phyloP scores from a whole-genome alignment of 257 asterid genomes.

The Plantago major region DNA sequence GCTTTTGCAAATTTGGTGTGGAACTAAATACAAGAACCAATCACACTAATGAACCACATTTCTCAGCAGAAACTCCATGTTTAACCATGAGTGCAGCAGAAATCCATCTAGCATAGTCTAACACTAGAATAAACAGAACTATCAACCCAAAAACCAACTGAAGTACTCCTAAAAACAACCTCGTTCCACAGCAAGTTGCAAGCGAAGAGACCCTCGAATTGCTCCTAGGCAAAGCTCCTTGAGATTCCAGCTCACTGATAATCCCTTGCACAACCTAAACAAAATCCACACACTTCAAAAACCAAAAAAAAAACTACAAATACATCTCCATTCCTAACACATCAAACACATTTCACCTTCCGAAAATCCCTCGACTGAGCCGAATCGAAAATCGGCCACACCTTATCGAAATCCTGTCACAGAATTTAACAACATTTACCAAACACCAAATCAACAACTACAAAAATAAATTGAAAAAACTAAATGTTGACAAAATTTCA shows the following conservation, averaged over 20 bases:
- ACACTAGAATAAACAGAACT: no score
- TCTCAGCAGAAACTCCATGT: no score
- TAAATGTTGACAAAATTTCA: no score
- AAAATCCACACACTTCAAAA: slow-evolving; percentile 5
- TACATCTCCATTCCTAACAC: neutral
- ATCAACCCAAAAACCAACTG: no score
- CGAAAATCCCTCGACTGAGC: slow-evolving; percentile 99
- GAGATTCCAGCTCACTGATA: slow-evolving; percentile 95
- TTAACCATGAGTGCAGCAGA: no score
- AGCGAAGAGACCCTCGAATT: slow-evolving; percentile 99
- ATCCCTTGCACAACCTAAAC: slow-evolving; percentile 93
- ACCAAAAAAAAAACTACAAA: slow-evolving; percentile 3
- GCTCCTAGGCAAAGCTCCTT: slow-evolving; percentile 99
- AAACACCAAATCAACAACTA: no score
- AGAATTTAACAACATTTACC: neutral
- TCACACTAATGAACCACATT: no score
- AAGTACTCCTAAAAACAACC: slow-evolving; percentile 36
- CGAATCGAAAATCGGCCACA: slow-evolving; percentile 99
- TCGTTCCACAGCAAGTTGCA: slow-evolving; percentile 98
- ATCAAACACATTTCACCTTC: slow-evolving; percentile 47
- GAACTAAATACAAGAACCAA: slow-evolving; percentile 45
- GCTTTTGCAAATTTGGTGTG: slow-evolving; percentile 70
- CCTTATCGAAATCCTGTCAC: slow-evolving; percentile 92
- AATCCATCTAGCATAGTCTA: no score
- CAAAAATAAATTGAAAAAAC: no score